Evolutionary conservation across 306 rosid species (phyloP), one percentile per base, ranked within the genome.

Genomic region (Luffa acutangula): DNA sequence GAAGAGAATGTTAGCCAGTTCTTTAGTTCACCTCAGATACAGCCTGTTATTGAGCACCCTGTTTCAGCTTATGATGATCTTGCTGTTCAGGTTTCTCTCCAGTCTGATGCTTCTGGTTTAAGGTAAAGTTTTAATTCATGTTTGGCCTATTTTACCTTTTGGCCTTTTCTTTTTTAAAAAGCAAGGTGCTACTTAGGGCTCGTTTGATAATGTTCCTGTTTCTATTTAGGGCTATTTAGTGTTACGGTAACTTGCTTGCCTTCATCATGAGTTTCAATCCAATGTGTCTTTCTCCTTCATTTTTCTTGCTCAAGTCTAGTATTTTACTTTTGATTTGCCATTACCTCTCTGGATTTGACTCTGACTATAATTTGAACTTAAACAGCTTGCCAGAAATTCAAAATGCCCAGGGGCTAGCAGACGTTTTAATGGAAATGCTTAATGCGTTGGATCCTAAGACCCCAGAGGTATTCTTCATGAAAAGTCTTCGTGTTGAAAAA

Each of bases 1-100:
- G 91, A 80, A 36, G 96, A 89, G 79, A 89, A 84, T 75, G 87
- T 92, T 42, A 97, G 88, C 54, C 94, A 97, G 65, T 84, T 93
- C 75, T 90, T 90, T 82, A 93, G 96, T 75, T 93, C 99, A 46
- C 93, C 97, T n/a, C 93, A 89, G 87, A 91, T 92, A 48, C 97
- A 93, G 83, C 93, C 91, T 63, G 79, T 87, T 67, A 81, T 82
- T 85, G 70, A 87, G 58, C 80, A 88, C 65, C 79, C 90, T 66
- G 88, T 51, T 67, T 59, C 77, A 49, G 86, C 82, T 18, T 90
- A 66, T 77, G 94, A 89, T 7, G 97, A 86, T 81, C 89, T 87
- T 87, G 91, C 89, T 70, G 82, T 88, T 79, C 90, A 91, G 91
- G 97, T 89, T 79, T 93, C 99, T 84, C 93, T 96, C 51, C 89